Conservation (phyloP, 768 basidiomycete species). For the Suillus occidentalis region DNA sequence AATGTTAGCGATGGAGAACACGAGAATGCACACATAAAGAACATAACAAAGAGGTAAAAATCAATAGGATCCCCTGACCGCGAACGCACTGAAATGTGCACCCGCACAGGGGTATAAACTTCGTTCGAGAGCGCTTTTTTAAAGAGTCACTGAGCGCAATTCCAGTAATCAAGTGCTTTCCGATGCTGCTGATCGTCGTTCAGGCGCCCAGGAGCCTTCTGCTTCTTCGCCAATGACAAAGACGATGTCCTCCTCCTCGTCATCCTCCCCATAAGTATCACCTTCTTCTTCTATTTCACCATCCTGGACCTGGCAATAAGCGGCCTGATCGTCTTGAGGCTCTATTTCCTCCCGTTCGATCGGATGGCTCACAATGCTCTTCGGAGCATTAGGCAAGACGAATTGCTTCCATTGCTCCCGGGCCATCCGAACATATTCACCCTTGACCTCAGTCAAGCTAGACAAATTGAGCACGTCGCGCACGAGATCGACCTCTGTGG, state of each 20-base stretch:
- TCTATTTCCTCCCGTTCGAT: conserved; percentile 5
- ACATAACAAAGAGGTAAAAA: conserved; percentile 4
- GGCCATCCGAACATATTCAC: conserved; percentile 67
- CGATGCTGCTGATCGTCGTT: conserved; percentile 19
- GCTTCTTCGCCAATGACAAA: conserved; percentile 60
- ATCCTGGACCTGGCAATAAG: conserved; percentile 11
- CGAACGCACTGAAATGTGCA: conserved; percentile 1
- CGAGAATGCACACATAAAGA: conserved; percentile 1
- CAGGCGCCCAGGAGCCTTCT: conserved; percentile 37
- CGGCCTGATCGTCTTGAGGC: background rate
- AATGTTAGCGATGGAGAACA: conserved; percentile 4
- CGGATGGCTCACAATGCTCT: conserved; percentile 35
- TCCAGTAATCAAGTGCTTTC: background rate
- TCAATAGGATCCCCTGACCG: conserved; percentile 1
- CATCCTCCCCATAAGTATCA: conserved; percentile 49
- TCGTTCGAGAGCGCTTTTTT: background rate
- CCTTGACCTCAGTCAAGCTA: conserved; percentile 65
- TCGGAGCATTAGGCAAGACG: conserved; percentile 57
- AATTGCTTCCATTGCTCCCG: conserved; percentile 58
- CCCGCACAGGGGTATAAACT: background rate
- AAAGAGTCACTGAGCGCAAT: background rate
- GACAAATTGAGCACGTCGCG: conserved; percentile 70
- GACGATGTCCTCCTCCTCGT: conserved; percentile 77
- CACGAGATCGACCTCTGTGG: conserved; percentile 58
- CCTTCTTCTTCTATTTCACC: conserved; percentile 24